Evolutionary conservation across 495 filamentous ascomycete species (phyloP), one percentile per base, ranked within the genome.

Genomic region (Lindgomyces ingoldianus): DNA sequence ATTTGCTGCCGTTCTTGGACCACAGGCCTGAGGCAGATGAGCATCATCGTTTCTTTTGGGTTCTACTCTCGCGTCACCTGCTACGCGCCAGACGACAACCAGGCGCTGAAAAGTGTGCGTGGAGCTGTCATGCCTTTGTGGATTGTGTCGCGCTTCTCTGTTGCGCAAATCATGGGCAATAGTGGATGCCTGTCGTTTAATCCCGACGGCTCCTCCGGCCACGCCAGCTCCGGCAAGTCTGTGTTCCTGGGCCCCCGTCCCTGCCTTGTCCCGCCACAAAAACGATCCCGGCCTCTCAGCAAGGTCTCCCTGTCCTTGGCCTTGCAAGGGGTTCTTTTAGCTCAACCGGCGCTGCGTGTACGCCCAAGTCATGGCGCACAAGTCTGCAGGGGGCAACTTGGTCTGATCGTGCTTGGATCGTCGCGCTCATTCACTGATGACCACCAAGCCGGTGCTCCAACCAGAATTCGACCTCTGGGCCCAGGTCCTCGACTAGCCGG

Each of bases 231-330:
- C 49, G 55, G 57, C 16, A 24, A 10, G 24, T 36, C 11, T 36
- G 36, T 53, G 57, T 60, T 66, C 63, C 63, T 66, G 63, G 51
- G 46, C 63, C 56, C 57, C 19, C 25, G 14, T 48, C 49, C 56
- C 45, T 59, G 41, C 10, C 24, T n/a, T 36, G 24, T 46, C 19
- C 58, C 57, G 41, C 64, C 58, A 63, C 42, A 14, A 24, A 19
- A 47, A 21, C 6, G 8, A 41, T 53, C 59, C 57, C 19, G 22
- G 49, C 57, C 29, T 6, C 19, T 26, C 45, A 25, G n/a, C 36
- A 2, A 19, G 1, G 39, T 11, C n/a, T 30, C n/a, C 39, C 19
- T 48, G 12, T 19, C 18, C 55, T 58, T 64, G 45, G 30, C 54
- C 56, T 52, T 39, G 50, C 49, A 19, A 16, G 51, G 48, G 19